Conservation (phyloP, 2,329 filamentous ascomycete genomes). For the Bipolaris sorokiniana region DNA sequence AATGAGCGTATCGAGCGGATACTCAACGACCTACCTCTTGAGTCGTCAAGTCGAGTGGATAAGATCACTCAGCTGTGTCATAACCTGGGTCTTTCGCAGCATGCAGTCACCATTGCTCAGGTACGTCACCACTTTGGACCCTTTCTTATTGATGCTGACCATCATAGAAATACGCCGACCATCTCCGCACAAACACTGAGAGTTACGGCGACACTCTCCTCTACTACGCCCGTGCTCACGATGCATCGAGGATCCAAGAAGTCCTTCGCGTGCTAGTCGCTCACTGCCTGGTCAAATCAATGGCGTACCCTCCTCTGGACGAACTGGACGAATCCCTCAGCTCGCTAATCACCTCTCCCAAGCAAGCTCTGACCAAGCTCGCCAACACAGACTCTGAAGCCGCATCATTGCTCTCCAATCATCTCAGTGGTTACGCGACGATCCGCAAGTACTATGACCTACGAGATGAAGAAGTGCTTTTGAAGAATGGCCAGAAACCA, state of each 20-base stretch:
- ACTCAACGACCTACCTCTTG: conserved; percentile 73
- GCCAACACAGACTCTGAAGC: conserved; percentile 79
- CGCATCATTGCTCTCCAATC: conserved; percentile 80
- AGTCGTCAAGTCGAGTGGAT: conserved; percentile 75
- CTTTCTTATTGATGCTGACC: conserved; percentile 23
- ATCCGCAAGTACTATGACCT: conserved; percentile 88
- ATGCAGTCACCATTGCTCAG: conserved; percentile 82
- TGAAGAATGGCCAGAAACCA: conserved; percentile 47
- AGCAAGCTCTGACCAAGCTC: conserved; percentile 72
- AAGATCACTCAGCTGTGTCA: conserved; percentile 80
- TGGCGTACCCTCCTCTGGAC: conserved; percentile 72
- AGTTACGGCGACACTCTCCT: conserved; percentile 85
- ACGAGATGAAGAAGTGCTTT: conserved; percentile 69
- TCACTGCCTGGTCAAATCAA: conserved; percentile 84
- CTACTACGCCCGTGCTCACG: conserved; percentile 88
- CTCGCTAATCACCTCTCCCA: conserved; percentile 73
- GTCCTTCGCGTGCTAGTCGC: conserved; percentile 87
- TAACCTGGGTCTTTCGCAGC: conserved; percentile 76
- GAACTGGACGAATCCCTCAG: conserved; percentile 77
- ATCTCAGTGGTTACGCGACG: conserved; percentile 91
- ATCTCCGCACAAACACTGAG: conserved; percentile 72
- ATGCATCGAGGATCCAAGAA: conserved; percentile 77
- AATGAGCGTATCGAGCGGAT: conserved; percentile 77
- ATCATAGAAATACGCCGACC: conserved; percentile 78
- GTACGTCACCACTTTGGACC: conserved; percentile 57